These are phyloP conservation scores for Ascochyta viciae-villosae DNA, from an alignment of 2,329 filamentous ascomycete species.

Conservation along the genomic window DNA sequence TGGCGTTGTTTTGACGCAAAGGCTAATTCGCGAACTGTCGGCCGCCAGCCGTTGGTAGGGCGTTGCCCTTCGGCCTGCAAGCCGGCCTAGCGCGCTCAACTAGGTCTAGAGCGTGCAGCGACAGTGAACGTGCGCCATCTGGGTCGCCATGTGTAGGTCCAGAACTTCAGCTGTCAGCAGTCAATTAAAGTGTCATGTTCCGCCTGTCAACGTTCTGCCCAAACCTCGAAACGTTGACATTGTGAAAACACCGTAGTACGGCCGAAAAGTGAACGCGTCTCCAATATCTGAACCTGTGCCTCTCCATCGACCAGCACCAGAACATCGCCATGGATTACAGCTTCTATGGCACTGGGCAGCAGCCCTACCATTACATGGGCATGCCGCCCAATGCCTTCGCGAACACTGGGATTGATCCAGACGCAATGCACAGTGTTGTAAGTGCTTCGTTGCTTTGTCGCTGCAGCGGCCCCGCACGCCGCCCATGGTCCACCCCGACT, in stretches of 20 bases:
- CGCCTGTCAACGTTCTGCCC: neutral
- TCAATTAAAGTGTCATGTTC: neutral
- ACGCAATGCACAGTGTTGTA: conserved; percentile 45
- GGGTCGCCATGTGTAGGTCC: conserved; percentile 23
- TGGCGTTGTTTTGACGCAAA: neutral
- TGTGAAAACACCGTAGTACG: conserved; percentile 9
- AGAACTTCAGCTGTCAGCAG: conserved; percentile 24
- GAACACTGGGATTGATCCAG: conserved; percentile 46
- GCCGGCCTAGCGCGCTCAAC: conserved; percentile 10
- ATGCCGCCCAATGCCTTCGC: conserved; percentile 50
- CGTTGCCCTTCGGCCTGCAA: conserved; percentile 22
- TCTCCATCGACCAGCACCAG: conserved; percentile 4
- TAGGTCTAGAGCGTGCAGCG: conserved; percentile 17
- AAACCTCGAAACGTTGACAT: neutral
- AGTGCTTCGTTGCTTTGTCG: conserved; percentile 22
- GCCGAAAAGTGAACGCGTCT: conserved; percentile 3
- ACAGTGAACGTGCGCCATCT: conserved; percentile 26
- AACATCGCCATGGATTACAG: conserved; percentile 61
- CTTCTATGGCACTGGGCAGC: conserved; percentile 57
- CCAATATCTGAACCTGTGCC: neutral
- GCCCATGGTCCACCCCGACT: conserved; percentile 23
- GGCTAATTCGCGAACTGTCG: neutral
- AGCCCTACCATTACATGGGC: conserved; percentile 58
- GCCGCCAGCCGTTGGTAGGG: conserved; percentile 17
- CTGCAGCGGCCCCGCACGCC: conserved; percentile 18